Base-by-base conservation (phyloP, 306 rosid genomes). In the Cicer cuneatum region DNA sequence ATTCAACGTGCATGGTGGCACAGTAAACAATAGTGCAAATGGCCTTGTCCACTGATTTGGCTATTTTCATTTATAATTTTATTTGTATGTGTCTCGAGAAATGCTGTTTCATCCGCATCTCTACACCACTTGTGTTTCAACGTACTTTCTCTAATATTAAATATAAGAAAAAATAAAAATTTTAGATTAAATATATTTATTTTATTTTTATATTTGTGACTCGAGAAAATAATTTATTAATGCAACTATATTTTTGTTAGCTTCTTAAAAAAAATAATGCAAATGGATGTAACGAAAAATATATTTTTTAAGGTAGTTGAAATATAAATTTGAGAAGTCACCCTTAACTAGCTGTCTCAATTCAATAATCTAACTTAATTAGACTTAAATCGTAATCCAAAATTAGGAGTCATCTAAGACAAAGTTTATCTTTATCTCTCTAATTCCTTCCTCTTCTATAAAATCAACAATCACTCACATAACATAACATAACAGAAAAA, bases 361-460 rank as follows among this genome's bases (percentile, higher is more conserved):
- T 19, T 11, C 0, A 12, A 6, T 5, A 58, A 11, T 58, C 64
- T 6, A 58, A 10, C 41, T 24, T 24, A 58, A 24, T 54, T 19
- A 29, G 40, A 29, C 39, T 12, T 57, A 11, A 29, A 48, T 2
- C 6, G 2, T 24, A 58, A 41, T 58, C 64, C 41, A 58, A 58
- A 2, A 58, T 6, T 58, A 58, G 9, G 15, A 5, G 64, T 29
- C 64, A 29, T 33, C 12, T 58, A 58, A 14, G 41, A 58, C 41
- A 13, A 58, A 58, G 64, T 24, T 9, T 2, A 15, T 12, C 39
- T 7, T n/a, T 58, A 24, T 58, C 68, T 7, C 45, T 37, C 3
- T 37, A 21, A 21, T 60, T 61, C 10, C 67, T 60, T 61, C 10
- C 67, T 13, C 46, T 39, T 14, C 29, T 62, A 62, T 62, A 62